Conservation (phyloP, 441 rosid species). For the Brassica hybrid region DNA sequence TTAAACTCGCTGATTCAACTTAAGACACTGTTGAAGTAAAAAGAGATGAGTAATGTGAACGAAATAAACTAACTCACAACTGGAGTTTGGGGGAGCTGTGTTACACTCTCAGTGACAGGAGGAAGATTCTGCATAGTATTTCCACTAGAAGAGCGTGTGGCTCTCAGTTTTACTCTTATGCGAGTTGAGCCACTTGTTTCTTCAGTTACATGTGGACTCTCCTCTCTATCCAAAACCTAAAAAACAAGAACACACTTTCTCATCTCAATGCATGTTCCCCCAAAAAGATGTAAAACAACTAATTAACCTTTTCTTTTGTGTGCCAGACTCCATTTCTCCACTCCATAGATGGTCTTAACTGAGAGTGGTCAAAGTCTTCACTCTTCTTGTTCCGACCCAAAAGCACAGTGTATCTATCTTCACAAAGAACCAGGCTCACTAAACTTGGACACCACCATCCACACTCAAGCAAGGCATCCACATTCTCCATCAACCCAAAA, state of each 20-base stretch:
- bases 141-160: conserved; percentile 22
- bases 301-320: not conserved
- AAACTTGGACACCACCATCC: conserved; percentile 75
- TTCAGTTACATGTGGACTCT: conserved; percentile 19
- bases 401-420: conserved; percentile 49
- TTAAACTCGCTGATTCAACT: not conserved
- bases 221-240: conserved; percentile 22
- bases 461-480: conserved; percentile 40
- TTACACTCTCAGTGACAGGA: not conserved
- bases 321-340: conserved; percentile 37
- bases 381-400: conserved; percentile 53
- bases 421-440: conserved; percentile 53
- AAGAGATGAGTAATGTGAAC: not conserved
- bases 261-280: not conserved
- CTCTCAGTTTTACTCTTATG: conserved; percentile 27
- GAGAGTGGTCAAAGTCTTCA: conserved; percentile 40
- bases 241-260: not conserved
- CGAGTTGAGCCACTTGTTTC: conserved; percentile 5
- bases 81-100: not conserved
- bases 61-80: conserved; percentile 31
- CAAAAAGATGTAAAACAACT: not conserved
- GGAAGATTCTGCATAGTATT: conserved; percentile 1
- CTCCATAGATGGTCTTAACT: conserved; percentile 53
- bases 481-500: conserved; percentile 62
- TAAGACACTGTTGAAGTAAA: not conserved